Evolutionary conservation across 768 basidiomycete genomes (phyloP).

Genomic region (Podaxis sp.): DNA sequence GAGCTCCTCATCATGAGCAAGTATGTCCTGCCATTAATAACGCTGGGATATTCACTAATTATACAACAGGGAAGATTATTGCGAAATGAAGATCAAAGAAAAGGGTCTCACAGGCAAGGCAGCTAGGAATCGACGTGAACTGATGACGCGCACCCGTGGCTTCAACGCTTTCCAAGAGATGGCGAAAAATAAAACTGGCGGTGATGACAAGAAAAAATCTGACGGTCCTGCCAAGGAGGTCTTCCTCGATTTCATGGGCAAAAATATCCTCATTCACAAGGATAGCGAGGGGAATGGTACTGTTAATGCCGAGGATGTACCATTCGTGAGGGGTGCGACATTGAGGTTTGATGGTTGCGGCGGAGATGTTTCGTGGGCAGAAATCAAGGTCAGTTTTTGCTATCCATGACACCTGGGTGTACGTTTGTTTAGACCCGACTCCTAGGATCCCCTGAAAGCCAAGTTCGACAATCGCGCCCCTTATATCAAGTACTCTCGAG

Average conservation of each 20-base stretch:
- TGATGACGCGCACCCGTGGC: slow-evolving; percentile 47
- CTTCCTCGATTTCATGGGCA: slow-evolving; percentile 73
- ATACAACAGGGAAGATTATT: slow-evolving; percentile 69
- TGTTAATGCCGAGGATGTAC: slow-evolving; percentile 59
- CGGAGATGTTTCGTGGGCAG: slow-evolving; percentile 45
- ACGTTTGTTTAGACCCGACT: neutral
- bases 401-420: neutral
- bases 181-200: slow-evolving; percentile 35
- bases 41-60: neutral
- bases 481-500: slow-evolving; percentile 49
- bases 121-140: slow-evolving; percentile 57
- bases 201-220: slow-evolving; percentile 27
- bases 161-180: slow-evolving; percentile 84
- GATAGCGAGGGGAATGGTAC: slow-evolving; percentile 61
- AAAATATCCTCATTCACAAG: slow-evolving; percentile 59
- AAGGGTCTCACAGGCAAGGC: slow-evolving; percentile 82
- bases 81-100: slow-evolving; percentile 95
- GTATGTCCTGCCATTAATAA: slow-evolving; percentile 37
- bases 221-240: slow-evolving; percentile 49
- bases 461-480: slow-evolving; percentile 48
- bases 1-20: slow-evolving; percentile 88
- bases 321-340: slow-evolving; percentile 52
- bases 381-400: slow-evolving; percentile 44
- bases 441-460: slow-evolving; percentile 46
- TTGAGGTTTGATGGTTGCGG: slow-evolving; percentile 58